Evolutionary conservation across 1,284 basidiomycete species (phyloP).

Genomic region (Cryptococcus sp.): DNA sequence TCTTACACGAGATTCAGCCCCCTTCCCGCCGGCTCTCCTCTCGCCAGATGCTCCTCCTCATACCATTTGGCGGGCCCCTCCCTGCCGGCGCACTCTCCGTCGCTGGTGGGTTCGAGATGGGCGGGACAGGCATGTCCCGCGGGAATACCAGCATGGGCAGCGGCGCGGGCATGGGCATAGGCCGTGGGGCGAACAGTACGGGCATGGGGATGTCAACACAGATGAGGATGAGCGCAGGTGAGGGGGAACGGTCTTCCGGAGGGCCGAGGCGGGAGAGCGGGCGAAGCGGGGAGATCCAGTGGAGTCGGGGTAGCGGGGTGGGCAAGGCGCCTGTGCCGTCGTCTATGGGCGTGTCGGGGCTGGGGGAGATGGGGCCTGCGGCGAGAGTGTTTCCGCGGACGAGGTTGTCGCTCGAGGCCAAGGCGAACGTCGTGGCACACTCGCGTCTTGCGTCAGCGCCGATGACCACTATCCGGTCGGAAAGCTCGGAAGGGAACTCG

Average conservation of each 20-base stretch:
- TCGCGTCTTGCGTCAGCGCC: constrained; percentile 30
- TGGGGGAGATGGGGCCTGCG: not conserved
- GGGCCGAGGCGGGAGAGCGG: constrained; percentile 11
- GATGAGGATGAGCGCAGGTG: constrained; percentile 2
- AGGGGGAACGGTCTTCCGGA: constrained; percentile 1
- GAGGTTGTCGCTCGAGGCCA: constrained; percentile 13
- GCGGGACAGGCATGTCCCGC: constrained; percentile 14
- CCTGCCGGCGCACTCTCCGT: constrained; percentile 14
- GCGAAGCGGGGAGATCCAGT: not conserved
- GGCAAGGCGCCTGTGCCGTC: not conserved
- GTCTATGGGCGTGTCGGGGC: constrained; percentile 5
- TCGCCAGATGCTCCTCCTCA: constrained; percentile 41
- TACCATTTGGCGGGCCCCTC: constrained; percentile 35
- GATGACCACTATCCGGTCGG: constrained; percentile 31
- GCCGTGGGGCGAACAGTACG: not conserved
- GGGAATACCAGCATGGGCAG: constrained; percentile 13
- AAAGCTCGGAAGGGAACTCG: constrained; percentile 13
- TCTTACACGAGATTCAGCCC: constrained; percentile 40
- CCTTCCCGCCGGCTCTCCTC: constrained; percentile 28
- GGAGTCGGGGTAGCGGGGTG: not conserved
- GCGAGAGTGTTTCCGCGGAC: not conserved
- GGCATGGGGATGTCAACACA: constrained; percentile 4
- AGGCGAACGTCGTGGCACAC: constrained; percentile 5
- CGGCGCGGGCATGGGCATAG: not conserved
- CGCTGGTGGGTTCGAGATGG: not conserved